Base-by-base conservation (phyloP, 352 stramenopile genomes). In the Achlya hypogyna region DNA sequence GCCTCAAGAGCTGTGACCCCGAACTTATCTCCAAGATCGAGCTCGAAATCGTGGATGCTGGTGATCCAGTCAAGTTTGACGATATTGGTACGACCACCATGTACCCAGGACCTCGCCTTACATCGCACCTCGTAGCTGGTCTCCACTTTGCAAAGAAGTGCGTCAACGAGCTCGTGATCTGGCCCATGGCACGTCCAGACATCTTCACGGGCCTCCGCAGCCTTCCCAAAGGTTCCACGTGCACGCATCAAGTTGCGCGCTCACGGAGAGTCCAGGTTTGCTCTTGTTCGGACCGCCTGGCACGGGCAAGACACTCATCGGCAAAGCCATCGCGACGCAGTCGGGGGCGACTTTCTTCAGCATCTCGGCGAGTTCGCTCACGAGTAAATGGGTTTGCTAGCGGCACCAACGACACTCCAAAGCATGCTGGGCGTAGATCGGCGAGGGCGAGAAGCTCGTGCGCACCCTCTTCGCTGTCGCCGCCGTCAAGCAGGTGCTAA, bases 281-380 rank as follows among this genome's bases (percentile, higher is more conserved):
- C 73, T 98, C 23, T 65, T 98, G 5, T 99, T 98, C 73, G 95
- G 96, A 1, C 95, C 95, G 9, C 95, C 95, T 2, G 95, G 95
- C 10, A 98, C 97, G 29, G 88, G 97, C 31, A 99, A 99, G 82
- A 99, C 96, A 2, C 70, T 99, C 52, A 99, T 99, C 63, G 98
- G 96, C 49, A 99, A 99, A 76, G 98, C 98, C 0, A 99, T 99
- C 72, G 97, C 98, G 20, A 96, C 96, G 70, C 87, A 98, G 74
- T 98, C 86, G 40, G 90, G 93, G 18, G 97, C 97, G 4, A 99
- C 96, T 0, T 99, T 99, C 69, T 99, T 99, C 77, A 98, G 82
- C 58, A 99, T 99, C 67, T 99, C 96, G 4, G 96, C 96, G 40
- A 99, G 96, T 52, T 99, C 96, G 0, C 77, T 99, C 18, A 99